Conservation (phyloP, 2,329 filamentous ascomycete genomes). For the Clonostachys rhizophaga region DNA sequence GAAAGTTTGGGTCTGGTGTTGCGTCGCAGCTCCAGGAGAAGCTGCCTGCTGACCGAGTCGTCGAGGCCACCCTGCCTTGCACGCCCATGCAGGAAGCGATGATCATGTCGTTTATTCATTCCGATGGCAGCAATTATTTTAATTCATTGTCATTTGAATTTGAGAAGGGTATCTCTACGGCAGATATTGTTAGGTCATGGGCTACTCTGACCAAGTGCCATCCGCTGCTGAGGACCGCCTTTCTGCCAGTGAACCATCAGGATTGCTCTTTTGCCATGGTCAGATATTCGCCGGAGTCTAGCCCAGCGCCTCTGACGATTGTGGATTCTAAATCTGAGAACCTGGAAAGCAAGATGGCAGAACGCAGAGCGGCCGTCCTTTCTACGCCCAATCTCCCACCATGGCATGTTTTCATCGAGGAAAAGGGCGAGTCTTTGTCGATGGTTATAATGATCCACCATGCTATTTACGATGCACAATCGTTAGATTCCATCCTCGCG, state of each 20-base stretch:
- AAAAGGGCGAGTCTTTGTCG: conserved; percentile 8
- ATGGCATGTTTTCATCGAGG: conserved; percentile 56
- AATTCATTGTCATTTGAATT: conserved; percentile 63
- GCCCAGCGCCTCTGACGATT: conserved; percentile 4
- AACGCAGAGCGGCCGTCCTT: conserved; percentile 24
- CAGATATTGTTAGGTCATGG: conserved; percentile 56
- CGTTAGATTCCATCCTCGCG: conserved; percentile 59
- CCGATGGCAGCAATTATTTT: conserved; percentile 65
- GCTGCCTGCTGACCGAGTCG: conserved; percentile 9
- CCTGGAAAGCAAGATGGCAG: not conserved
- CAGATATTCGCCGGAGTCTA: conserved; percentile 35
- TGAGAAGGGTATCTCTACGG: conserved; percentile 25
- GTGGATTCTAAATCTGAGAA: not conserved
- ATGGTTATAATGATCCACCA: conserved; percentile 63
- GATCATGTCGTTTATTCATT: conserved; percentile 68
- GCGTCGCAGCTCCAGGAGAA: conserved; percentile 15
- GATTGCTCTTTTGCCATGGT: conserved; percentile 71
- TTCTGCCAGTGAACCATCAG: conserved; percentile 56
- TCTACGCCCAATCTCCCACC: conserved; percentile 46
- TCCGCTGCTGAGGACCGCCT: conserved; percentile 73
- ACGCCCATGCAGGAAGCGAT: conserved; percentile 78
- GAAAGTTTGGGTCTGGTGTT: conserved; percentile 27
- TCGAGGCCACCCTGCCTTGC: conserved; percentile 68
- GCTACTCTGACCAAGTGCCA: conserved; percentile 43
- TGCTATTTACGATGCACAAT: conserved; percentile 80